phyloP scores from a whole-genome alignment of 106 monocot genomes.

The Dendrobium officinale region DNA sequence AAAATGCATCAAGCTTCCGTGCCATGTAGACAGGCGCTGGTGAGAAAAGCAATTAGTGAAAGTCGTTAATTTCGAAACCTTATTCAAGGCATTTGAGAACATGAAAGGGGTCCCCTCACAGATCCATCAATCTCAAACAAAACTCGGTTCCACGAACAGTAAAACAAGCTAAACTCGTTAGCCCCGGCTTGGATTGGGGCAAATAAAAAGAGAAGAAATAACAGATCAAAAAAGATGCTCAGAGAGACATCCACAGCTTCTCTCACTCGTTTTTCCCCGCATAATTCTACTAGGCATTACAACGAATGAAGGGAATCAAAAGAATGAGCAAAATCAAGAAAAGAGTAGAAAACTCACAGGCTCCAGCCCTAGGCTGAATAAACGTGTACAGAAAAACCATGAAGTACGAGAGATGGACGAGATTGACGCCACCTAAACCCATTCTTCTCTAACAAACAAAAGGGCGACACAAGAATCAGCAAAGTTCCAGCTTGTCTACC shows the following conservation, averaged over 20 bases:
- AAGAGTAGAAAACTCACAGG: constrained; percentile 1
- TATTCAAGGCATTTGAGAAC: background rate
- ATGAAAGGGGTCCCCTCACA: background rate
- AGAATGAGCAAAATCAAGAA: background rate
- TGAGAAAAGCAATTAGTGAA: background rate
- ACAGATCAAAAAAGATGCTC: background rate
- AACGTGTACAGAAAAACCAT: background rate
- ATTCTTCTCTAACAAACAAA: background rate
- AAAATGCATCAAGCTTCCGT: background rate
- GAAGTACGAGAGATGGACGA: background rate
- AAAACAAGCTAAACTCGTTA: background rate
- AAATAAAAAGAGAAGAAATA: background rate
- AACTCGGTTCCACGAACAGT: background rate
- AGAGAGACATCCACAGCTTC: background rate
- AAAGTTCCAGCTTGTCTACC: background rate
- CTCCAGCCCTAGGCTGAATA: background rate
- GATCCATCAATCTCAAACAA: background rate
- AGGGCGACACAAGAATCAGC: background rate
- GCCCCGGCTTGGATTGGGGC: background rate
- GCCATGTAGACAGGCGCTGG: background rate
- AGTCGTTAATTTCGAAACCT: background rate
- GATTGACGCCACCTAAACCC: background rate
- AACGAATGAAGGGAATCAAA: background rate
- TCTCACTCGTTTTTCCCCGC: background rate
- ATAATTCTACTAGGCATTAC: background rate